Conservation (phyloP, 352 stramenopile genomes). For the Globisporangium viniferum region DNA sequence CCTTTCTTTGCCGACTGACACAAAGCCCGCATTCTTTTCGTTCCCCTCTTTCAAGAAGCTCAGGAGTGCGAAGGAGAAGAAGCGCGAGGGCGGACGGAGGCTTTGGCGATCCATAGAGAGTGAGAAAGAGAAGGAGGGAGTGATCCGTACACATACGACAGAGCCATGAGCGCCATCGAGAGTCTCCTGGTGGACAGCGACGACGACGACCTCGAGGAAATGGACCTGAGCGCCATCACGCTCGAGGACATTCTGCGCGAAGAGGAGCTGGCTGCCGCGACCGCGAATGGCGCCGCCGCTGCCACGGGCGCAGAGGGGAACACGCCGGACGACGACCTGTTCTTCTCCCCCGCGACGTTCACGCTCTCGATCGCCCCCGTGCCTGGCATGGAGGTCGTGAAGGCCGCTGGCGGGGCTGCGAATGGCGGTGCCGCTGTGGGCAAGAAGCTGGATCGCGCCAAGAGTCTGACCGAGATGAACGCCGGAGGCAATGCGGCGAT, state of each 20-base stretch:
- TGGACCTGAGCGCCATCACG: conserved; percentile 64
- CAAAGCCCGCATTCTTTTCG: conserved; percentile 4
- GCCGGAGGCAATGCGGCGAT: conserved; percentile 16
- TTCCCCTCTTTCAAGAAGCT: conserved; percentile 3
- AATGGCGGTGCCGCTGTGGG: neutral
- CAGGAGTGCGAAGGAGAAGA: neutral
- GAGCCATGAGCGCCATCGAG: conserved; percentile 47
- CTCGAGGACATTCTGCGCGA: conserved; percentile 74
- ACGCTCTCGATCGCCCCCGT: conserved; percentile 55
- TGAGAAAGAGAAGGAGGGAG: neutral
- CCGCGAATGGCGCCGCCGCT: conserved; percentile 16
- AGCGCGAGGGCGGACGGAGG: neutral
- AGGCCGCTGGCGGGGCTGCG: neutral
- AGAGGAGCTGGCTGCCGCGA: conserved; percentile 46
- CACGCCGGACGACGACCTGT: conserved; percentile 44
- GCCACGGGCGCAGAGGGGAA: conserved; percentile 16
- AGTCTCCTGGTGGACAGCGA: conserved; percentile 66
- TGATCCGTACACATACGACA: neutral
- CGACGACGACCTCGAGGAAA: conserved; percentile 58
- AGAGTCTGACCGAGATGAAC: conserved; percentile 42
- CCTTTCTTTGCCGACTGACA: neutral
- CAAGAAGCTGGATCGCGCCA: conserved; percentile 36
- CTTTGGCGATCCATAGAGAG: neutral
- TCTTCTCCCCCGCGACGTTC: conserved; percentile 74
- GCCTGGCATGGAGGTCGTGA: conserved; percentile 65